Evolutionary conservation across 139 green algal species (phyloP), one percentile per base, ranked within the genome.

Genomic region (Micractinium conductrix): DNA sequence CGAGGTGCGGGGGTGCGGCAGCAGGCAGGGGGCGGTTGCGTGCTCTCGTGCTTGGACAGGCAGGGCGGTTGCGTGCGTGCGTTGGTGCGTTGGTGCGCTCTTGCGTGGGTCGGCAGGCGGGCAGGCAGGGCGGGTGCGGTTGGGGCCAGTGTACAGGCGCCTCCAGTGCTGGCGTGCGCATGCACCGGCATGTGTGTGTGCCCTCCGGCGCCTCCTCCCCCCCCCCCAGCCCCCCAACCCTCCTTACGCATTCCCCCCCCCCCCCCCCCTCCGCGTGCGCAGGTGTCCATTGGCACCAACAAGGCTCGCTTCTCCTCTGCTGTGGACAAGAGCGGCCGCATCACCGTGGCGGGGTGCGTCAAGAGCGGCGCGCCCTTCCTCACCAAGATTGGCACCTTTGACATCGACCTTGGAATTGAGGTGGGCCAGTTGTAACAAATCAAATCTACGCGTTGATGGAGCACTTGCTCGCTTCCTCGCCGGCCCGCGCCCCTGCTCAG

Each of bases 311-410:
- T 98, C 91, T 92, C 83, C 33, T 93, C 84, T 19, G 92, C 94
- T 3, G 79, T 96, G 28, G 89, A 95, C 86, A 58, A 42, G 50
- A 74, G 79, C 5, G 82, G 86, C 40, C 84, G 87, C 81, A 96
- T 98, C 88, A 86, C 90, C 35, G 89, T 98, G 58, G 87, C 93
- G 75, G 96, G 95, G n/a, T 74, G 55, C 7, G 95, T 98, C 0
- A 90, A 93, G 88, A 80, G 81, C 35, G 84, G 74, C 33, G 58
- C 74, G 28, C 93, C 96, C 50, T 97, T 96, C 93, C 88, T 99
- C 14, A 96, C 93, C 42, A 90, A 92, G 71, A 93, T 99, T 38
- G 96, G 96, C 83, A 71, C 78, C 84, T 98, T 97, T 81, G 93
- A 97, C 74, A 93, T 98, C 38, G 97, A 99, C 81, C 89, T 99